Conservation (phyloP, 345 rosid genomes). For the Pugionium cornutum region DNA sequence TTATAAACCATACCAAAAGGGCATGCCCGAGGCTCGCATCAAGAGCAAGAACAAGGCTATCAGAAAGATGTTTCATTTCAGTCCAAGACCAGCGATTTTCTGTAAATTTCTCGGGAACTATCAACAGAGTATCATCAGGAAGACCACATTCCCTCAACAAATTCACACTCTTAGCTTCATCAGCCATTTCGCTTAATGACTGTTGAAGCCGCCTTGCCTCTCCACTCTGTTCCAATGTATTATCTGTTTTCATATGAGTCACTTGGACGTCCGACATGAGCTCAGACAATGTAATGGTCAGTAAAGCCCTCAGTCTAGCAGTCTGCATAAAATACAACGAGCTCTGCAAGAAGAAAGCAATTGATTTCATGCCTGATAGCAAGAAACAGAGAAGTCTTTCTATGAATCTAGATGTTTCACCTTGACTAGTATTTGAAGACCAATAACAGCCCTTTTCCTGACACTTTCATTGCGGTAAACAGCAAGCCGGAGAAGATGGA, state of each 20-base stretch:
- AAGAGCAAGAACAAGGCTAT: constrained; percentile 82
- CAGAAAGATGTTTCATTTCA: constrained; percentile 78
- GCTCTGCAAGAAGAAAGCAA: constrained; percentile 67
- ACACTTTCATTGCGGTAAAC: constrained; percentile 93
- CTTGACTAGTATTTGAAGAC: constrained; percentile 91
- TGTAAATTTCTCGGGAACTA: constrained; percentile 54
- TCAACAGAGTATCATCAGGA: constrained; percentile 64
- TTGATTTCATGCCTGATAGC: constrained; percentile 1
- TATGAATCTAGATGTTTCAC: constrained; percentile 49
- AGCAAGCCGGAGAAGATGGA: constrained; percentile 94
- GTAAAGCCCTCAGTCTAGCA: constrained; percentile 93
- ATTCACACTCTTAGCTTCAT: constrained; percentile 64
- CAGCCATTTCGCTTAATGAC: constrained; percentile 92
- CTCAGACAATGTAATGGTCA: constrained; percentile 94
- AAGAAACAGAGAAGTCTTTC: constrained; percentile 28
- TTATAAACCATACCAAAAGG: constrained; percentile 69
- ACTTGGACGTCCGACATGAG: constrained; percentile 97
- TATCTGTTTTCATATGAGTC: constrained; percentile 93
- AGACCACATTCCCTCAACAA: constrained; percentile 80
- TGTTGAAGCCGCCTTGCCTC: constrained; percentile 89
- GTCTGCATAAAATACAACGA: constrained; percentile 90
- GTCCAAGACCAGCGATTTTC: constrained; percentile 91
- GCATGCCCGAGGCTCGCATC: constrained; percentile 98
- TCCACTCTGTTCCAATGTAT: constrained; percentile 92
- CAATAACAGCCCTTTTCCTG: constrained; percentile 91